Percentiles rank a stretch among this genome's conserved stretches.
Conservation (phyloP, 202 grass and related monocot genomes). For the Carex arenaria region DNA sequence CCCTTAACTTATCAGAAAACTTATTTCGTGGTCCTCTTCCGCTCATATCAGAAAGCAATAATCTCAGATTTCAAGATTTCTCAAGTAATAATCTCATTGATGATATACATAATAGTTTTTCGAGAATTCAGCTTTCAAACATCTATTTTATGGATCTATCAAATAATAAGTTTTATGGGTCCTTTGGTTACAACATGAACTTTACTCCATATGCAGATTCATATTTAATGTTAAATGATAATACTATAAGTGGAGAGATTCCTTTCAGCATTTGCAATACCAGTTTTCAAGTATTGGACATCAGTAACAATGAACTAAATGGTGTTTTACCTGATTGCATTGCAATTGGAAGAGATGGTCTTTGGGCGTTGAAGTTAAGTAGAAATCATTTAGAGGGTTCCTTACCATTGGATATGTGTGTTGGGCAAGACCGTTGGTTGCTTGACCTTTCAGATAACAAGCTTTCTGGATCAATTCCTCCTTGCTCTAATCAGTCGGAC, state of each 20-base stretch:
- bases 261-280: background rate
- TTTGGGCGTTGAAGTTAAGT: background rate
- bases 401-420: background rate
- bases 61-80: background rate
- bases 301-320: slow-evolving; percentile 21
- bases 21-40: background rate
- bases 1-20: slow-evolving; percentile 16
- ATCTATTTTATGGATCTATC: background rate
- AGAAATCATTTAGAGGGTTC: slow-evolving; percentile 21
- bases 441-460: slow-evolving; percentile 24
- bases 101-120: background rate
- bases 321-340: slow-evolving; percentile 5
- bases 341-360: background rate
- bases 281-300: background rate
- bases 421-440: accelerated
- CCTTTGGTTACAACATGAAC: background rate
- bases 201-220: background rate
- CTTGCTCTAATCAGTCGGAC: background rate
- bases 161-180: slow-evolving; percentile 18
- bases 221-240: background rate
- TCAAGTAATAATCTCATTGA: slow-evolving; percentile 22
- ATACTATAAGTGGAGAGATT: slow-evolving; percentile 22
- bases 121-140: accelerated
- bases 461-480: slow-evolving; percentile 15
- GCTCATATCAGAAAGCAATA: background rate